Evolutionary conservation across 768 basidiomycete species (phyloP).

Genomic region (Baorangia bicolor): DNA sequence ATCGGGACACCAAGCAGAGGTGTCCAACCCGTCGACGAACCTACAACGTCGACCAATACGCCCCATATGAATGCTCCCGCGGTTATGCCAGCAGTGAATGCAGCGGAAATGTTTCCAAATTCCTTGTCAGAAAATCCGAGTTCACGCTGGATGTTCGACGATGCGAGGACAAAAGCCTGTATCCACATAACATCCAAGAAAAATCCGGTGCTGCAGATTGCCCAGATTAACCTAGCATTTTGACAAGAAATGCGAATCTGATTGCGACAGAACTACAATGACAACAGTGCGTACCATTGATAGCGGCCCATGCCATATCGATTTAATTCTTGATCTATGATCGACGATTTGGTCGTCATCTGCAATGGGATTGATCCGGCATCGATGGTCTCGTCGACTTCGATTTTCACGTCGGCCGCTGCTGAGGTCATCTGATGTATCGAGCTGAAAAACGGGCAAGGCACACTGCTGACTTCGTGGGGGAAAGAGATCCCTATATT

Average conservation of each 20-base stretch:
- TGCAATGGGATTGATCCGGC: not conserved
- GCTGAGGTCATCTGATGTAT: not conserved
- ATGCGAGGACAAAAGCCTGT: not conserved
- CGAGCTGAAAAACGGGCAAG: not conserved
- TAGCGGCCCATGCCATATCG: conserved; percentile 14
- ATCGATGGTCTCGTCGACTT: not conserved
- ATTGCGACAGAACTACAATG: not conserved
- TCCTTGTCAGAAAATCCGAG: conserved; percentile 19
- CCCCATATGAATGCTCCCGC: conserved; percentile 14
- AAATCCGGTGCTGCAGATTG: conserved; percentile 11
- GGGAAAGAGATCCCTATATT: too few relatives aligned
- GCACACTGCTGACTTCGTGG: too few relatives aligned
- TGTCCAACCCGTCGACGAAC: not conserved
- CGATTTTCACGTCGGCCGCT: not conserved
- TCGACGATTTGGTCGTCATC: conserved; percentile 2
- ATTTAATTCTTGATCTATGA: conserved; percentile 16
- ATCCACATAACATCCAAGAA: conserved; percentile 13
- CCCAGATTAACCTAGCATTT: conserved; percentile 14
- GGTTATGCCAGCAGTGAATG: not conserved
- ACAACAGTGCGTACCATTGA: conserved; percentile 8
- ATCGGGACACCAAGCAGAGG: not conserved
- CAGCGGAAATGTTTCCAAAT: conserved; percentile 2
- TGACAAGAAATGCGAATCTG: not conserved
- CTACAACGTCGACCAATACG: conserved; percentile 15
- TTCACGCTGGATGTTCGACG: conserved; percentile 12